These are phyloP conservation scores for Candida nitratophila DNA, from an alignment of 805 yeast genomes.

Conservation along the genomic window DNA sequence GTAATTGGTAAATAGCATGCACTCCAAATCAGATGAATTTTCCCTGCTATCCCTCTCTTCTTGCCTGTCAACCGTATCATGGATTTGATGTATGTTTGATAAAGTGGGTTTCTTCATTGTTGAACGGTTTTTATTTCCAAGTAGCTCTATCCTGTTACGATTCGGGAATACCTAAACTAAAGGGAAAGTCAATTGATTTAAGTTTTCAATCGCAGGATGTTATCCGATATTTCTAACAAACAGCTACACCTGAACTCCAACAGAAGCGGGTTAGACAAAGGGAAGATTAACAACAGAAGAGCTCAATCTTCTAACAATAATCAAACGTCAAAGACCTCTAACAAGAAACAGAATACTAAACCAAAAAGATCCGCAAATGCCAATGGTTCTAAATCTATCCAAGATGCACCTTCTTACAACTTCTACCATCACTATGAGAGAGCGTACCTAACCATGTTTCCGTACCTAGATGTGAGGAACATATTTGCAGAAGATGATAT, in stretches of 20 bases:
- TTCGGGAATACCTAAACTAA: no score
- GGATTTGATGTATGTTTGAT: no score
- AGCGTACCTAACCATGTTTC: slow-evolving; percentile 10
- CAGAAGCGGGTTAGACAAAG: neutral
- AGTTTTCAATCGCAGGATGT: neutral
- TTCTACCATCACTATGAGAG: slow-evolving; percentile 3
- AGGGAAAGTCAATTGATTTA: no score
- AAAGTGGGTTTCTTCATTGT: no score
- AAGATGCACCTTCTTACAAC: slow-evolving; percentile 8
- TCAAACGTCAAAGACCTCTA: neutral
- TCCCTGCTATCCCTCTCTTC: neutral
- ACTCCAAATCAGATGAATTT: no score
- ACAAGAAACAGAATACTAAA: neutral
- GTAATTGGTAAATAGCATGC: neutral
- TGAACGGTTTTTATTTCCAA: no score
- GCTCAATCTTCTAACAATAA: neutral
- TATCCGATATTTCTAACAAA: slow-evolving; percentile 4
- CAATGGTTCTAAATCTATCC: slow-evolving; percentile 4
- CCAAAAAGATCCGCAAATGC: neutral
- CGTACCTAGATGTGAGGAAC: slow-evolving; percentile 5
- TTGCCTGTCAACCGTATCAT: no score
- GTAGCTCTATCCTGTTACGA: no score
- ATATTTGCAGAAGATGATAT: slow-evolving; percentile 12
- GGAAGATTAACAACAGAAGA: neutral
- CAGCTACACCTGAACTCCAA: neutral